These are phyloP conservation scores for Salix purpurea DNA, from an alignment of 345 rosid species.

Conservation along the genomic window DNA sequence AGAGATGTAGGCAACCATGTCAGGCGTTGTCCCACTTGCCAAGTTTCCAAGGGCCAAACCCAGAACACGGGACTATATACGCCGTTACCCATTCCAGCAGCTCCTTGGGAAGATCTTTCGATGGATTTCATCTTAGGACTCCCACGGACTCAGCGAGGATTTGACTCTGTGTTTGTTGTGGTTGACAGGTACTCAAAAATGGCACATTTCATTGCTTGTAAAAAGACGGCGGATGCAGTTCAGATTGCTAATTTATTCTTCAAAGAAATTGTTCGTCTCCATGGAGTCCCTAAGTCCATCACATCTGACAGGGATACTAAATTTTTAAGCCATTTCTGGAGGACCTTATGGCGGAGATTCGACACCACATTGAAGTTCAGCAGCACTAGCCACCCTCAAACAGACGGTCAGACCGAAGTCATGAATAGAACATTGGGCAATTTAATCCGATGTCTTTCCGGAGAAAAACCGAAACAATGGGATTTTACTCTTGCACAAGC, in stretches of 20 bases:
- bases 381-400: not conserved
- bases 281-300: too few species aligned
- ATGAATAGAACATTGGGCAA: not conserved
- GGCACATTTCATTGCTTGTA: not conserved
- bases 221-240: too few species aligned
- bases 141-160: not conserved
- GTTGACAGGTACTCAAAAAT: not conserved
- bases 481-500: too few species aligned
- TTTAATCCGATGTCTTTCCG: not conserved
- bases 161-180: not conserved
- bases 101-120: not conserved
- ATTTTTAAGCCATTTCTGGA: too few species aligned
- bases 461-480: not conserved
- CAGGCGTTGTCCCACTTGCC: too few species aligned
- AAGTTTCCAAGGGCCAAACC: too few species aligned
- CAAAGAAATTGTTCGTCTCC: too few species aligned
- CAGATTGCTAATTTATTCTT: too few species aligned
- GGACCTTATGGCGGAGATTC: too few species aligned
- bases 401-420: not conserved
- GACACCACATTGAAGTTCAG: not conserved
- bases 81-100: not conserved
- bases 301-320: too few species aligned
- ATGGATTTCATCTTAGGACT: not conserved
- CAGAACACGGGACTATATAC: not conserved
- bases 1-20: too few species aligned